Evolutionary conservation across 768 basidiomycete species (phyloP).

Genomic region (Macrolepiota albuminosa): DNA sequence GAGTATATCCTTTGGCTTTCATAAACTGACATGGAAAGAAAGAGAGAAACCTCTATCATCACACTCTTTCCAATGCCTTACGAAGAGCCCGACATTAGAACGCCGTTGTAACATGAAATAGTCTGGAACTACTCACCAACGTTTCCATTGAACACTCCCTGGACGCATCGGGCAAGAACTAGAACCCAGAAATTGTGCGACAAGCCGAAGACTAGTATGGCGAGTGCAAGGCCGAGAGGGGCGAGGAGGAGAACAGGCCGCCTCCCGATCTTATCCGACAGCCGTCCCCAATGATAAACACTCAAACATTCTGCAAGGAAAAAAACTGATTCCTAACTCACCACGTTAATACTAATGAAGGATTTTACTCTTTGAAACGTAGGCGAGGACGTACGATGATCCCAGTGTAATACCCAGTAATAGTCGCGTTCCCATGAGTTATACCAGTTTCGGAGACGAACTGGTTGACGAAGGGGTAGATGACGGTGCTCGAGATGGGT

Average conservation of each 20-base stretch:
- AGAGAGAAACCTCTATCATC: constrained; percentile 6
- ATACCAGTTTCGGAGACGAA: constrained; percentile 38
- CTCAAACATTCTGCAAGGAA: constrained; percentile 30
- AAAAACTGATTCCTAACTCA: constrained; percentile 31
- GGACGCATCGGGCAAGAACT: constrained; percentile 23
- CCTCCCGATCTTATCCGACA: constrained; percentile 33
- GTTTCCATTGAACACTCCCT: constrained; percentile 37
- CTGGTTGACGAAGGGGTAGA: constrained; percentile 42
- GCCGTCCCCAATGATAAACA: constrained; percentile 28
- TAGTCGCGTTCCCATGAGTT: constrained; percentile 36
- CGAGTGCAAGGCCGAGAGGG: constrained; percentile 25
- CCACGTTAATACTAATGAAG: not conserved
- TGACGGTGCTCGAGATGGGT: constrained; percentile 25
- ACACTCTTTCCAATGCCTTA: not conserved
- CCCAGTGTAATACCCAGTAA: constrained; percentile 44
- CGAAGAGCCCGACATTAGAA: not conserved
- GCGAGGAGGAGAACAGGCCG: constrained; percentile 29
- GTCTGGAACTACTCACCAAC: constrained; percentile 20
- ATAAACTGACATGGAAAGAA: not conserved
- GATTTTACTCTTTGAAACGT: not conserved
- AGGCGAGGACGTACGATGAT: constrained; percentile 30
- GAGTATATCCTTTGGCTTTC: not conserved
- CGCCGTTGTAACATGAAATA: not conserved
- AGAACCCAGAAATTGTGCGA: constrained; percentile 26
- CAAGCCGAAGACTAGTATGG: constrained; percentile 29